Conservation (phyloP, 768 basidiomycete genomes). For the Terana coerulea region DNA sequence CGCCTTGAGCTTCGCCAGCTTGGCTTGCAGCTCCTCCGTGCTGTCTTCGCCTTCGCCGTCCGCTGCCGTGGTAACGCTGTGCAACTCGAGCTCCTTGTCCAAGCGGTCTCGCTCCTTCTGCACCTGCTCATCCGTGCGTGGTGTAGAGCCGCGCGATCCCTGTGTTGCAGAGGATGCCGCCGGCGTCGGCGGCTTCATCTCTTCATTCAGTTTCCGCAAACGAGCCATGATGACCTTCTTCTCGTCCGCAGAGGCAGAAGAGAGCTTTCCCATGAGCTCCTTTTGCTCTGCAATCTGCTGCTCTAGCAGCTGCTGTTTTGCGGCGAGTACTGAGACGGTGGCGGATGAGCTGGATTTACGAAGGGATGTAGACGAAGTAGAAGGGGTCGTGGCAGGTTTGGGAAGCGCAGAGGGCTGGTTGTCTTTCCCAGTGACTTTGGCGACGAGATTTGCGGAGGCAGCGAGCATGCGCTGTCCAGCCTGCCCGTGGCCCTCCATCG, state of each 20-base stretch:
- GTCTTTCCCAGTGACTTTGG: constrained; percentile 49
- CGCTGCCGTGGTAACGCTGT: constrained; percentile 36
- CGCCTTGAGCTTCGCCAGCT: constrained; percentile 71
- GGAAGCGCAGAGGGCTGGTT: constrained; percentile 13
- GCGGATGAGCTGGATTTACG: constrained; percentile 27
- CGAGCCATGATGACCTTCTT: constrained; percentile 78
- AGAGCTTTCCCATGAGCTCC: constrained; percentile 68
- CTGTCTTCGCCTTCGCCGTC: constrained; percentile 47
- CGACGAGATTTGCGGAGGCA: constrained; percentile 73
- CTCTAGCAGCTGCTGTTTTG: constrained; percentile 72
- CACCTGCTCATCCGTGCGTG: constrained; percentile 42
- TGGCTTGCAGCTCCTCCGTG: constrained; percentile 70
- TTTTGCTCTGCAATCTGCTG: constrained; percentile 89
- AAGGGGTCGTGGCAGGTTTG: constrained; percentile 17
- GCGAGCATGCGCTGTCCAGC: constrained; percentile 75
- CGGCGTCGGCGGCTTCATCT: constrained; percentile 54
- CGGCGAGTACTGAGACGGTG: constrained; percentile 52
- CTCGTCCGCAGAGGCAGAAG: constrained; percentile 60
- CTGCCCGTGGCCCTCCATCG: constrained; percentile 87
- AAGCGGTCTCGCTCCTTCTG: constrained; percentile 60
- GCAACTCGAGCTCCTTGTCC: constrained; percentile 82
- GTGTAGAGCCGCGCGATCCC: constrained; percentile 20
- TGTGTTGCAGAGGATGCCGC: constrained; percentile 26
- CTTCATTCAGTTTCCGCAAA: constrained; percentile 72
- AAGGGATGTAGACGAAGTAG: constrained; percentile 19